Base-by-base conservation (phyloP, 2,329 filamentous ascomycete genomes). In the Dothideomycetidae sp. region DNA sequence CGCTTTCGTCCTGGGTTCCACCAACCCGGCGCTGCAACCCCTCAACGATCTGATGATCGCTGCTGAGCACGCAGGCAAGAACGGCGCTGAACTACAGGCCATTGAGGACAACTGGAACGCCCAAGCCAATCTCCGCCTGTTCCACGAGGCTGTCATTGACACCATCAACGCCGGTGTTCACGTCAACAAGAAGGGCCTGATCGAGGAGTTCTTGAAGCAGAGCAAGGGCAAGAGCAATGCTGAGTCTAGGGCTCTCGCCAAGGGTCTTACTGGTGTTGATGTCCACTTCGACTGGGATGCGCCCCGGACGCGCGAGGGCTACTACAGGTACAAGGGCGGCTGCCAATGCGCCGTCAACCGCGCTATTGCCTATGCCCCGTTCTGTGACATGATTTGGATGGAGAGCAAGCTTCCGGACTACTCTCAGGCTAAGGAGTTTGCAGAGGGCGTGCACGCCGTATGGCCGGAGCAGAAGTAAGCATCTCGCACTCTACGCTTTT, bases 401-500 rank as follows among this genome's bases (percentile, higher is more conserved):
- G 90, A 98, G 73, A 88, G 80, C 66, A 94, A 93, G 66, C 69
- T 93, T 48, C 90, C 90, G 31, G 88, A 96, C 58, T 96, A 70
- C 59, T 70, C 70, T 34, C 90, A 96, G 66, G 90, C 90, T 15
- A 74, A 84, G 66, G 81, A 94, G 55, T 98, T 98, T 51, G 86
- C 90, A 19, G 71, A 81, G 30, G 88, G 90, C 34, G 88, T 98
- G 29, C 90, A 96, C 61, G 81, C 84, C 40, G 83, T 85, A 7
- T 94, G 81, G 75, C 90, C 90, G 1, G 81, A 98, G 64, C 83
- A 94, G 62, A 98, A 98, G 81, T 88, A 61, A 62, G 77, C 67
- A 36, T 5, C 34, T 18, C 23, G 17, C 17, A 17, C 26, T 23
- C 17, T 5, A 18, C 12, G 18, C 33, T 7, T 19, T 32, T 15